Evolutionary conservation across 164 flowering plant species (phyloP).

Genomic region (Nelumbo lutea): DNA sequence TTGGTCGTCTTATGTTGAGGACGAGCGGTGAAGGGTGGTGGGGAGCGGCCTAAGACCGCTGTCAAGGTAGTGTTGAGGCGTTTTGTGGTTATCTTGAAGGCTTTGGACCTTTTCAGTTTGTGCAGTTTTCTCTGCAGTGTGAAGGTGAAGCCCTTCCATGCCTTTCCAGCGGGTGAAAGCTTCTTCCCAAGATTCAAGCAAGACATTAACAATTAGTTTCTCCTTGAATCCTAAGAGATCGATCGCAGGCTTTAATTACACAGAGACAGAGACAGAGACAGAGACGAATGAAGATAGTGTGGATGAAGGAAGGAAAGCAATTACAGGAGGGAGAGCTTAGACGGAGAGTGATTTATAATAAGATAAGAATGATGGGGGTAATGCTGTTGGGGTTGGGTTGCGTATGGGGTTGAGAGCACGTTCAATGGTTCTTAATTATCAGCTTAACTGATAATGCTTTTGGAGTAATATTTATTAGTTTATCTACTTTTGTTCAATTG

Average conservation of each 20-base stretch:
- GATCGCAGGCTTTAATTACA: not conserved
- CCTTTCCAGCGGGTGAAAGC: conserved; percentile 43
- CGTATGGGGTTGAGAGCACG: not conserved
- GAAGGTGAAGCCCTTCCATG: conserved; percentile 53
- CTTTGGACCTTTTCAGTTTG: conserved; percentile 31
- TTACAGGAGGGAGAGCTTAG: not conserved
- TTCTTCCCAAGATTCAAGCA: conserved; percentile 29
- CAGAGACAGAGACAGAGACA: not conserved
- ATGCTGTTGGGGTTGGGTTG: not conserved
- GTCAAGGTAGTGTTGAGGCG: conserved; percentile 7
- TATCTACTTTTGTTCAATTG: too few relatives aligned
- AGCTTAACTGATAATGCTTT: too few relatives aligned
- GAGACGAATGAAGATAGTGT: not conserved
- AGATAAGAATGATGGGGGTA: not conserved
- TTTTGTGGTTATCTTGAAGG: conserved; percentile 20
- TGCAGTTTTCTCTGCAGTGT: conserved; percentile 36
- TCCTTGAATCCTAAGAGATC: too few relatives aligned
- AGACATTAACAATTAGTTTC: conserved; percentile 26
- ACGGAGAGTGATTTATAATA: not conserved
- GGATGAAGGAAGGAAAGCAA: not conserved
- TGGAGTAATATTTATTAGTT: too few relatives aligned
- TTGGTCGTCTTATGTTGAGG: conserved; percentile 7
- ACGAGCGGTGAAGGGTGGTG: conserved; percentile 1
- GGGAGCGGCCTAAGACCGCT: not conserved
- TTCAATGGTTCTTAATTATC: too few relatives aligned